Conservation (phyloP, 768 basidiomycete genomes). For the Neoboletus brunneissimus region DNA sequence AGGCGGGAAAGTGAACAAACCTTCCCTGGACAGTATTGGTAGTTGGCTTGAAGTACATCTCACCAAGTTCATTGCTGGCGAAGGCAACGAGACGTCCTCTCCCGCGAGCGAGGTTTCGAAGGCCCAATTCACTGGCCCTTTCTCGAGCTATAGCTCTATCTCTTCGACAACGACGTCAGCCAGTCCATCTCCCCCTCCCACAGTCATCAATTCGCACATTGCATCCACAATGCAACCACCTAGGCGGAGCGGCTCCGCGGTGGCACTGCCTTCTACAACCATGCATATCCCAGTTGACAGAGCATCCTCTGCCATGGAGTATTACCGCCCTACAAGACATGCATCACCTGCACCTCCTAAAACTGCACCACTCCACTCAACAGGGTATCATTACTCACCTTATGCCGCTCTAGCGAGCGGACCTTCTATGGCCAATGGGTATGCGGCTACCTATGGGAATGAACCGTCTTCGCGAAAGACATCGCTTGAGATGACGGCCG, state of each 20-base stretch:
- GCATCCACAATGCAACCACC: conserved; percentile 42
- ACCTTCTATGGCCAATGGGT: conserved; percentile 36
- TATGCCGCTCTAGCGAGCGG: conserved; percentile 27
- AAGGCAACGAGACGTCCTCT: conserved; percentile 52
- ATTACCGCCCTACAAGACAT: conserved; percentile 50
- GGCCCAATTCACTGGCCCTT: conserved; percentile 65
- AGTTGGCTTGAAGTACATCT: conserved; percentile 91
- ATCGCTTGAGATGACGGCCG: conserved; percentile 31
- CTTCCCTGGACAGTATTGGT: conserved; percentile 88
- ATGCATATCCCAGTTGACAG: conserved; percentile 59
- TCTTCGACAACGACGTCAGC: conserved; percentile 76
- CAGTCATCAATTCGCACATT: conserved; percentile 38
- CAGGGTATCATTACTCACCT: conserved; percentile 25
- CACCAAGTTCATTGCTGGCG: conserved; percentile 93
- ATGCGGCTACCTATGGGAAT: conserved; percentile 34
- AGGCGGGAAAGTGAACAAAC: conserved; percentile 79
- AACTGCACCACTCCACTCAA: conserved; percentile 50
- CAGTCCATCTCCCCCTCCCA: conserved; percentile 72
- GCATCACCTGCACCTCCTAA: conserved; percentile 54
- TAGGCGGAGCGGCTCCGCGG: conserved; percentile 65
- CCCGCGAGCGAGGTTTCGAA: conserved; percentile 37
- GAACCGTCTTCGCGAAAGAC: conserved; percentile 28
- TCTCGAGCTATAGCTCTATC: conserved; percentile 91
- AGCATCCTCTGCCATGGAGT: conserved; percentile 77
- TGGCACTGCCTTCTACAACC: conserved; percentile 51